phyloP scores from a whole-genome alignment of 352 stramenopile species.

The Phytophthora foliorum region DNA sequence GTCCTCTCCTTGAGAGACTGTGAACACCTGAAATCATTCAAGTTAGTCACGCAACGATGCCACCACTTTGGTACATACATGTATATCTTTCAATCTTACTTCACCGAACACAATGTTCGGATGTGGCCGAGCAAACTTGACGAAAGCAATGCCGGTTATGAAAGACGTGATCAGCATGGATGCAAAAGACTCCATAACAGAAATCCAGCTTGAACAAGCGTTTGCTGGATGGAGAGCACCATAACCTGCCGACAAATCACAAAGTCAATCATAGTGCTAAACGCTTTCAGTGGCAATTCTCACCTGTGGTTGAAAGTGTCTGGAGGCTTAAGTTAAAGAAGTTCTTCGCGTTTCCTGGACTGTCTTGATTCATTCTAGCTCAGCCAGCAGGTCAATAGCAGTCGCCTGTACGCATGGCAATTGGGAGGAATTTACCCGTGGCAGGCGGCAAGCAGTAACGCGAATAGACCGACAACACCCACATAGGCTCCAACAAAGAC shows the following conservation, averaged over 20 bases:
- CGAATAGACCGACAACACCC: slow-evolving; percentile 54
- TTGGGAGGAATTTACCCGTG: slow-evolving; percentile 35
- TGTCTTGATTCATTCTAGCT: slow-evolving; percentile 6
- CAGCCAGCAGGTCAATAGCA: background rate
- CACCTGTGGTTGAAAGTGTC: slow-evolving; percentile 68
- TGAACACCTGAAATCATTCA: slow-evolving; percentile 42
- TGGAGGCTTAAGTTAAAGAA: slow-evolving; percentile 76
- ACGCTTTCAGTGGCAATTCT: background rate
- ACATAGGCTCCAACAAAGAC: slow-evolving; percentile 65
- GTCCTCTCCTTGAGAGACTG: slow-evolving; percentile 41
- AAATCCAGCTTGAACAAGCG: slow-evolving; percentile 63
- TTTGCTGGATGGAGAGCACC: slow-evolving; percentile 56
- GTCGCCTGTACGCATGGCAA: background rate
- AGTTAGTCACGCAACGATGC: slow-evolving; percentile 1
- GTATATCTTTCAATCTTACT: slow-evolving; percentile 17
- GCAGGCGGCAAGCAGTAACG: slow-evolving; percentile 54
- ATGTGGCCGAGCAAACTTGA: slow-evolving; percentile 66
- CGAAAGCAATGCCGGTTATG: slow-evolving; percentile 71
- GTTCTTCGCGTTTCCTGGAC: slow-evolving; percentile 37
- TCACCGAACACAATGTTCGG: slow-evolving; percentile 65
- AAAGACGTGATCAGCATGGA: slow-evolving; percentile 70
- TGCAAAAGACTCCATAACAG: slow-evolving; percentile 58
- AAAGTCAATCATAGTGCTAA: background rate
- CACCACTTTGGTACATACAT: background rate
- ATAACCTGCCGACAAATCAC: slow-evolving; percentile 41